A percentile compares a stretch with the other conserved stretches of the same genome.
These are phyloP conservation scores for Berberis vulgaris DNA, from an alignment of 164 flowering plant genomes.

Conservation along the genomic window DNA sequence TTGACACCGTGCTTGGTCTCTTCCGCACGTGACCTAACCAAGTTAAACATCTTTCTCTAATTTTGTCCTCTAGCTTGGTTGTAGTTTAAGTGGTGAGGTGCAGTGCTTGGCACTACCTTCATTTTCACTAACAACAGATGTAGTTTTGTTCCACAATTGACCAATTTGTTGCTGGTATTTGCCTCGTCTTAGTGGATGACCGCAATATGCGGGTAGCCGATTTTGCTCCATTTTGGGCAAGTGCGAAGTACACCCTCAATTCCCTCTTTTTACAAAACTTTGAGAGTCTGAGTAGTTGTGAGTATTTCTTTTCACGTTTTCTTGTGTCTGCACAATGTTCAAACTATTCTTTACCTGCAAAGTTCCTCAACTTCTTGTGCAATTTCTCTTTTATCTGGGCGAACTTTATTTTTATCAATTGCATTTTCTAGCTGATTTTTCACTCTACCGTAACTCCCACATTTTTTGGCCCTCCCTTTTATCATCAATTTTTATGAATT, in stretches of 20 bases:
- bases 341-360: conserved; percentile 7
- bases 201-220: conserved; percentile 99
- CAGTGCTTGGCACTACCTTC: conserved; percentile 77
- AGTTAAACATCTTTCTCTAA: conserved; percentile 9
- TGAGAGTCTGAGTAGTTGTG: conserved; percentile 8
- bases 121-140: conserved; percentile 83
- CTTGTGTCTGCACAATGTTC: conserved; percentile 15
- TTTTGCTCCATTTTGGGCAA: conserved; percentile 99
- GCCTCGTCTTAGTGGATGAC: conserved; percentile 99
- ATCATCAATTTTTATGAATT: no score
- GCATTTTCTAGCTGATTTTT: no score
- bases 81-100: conserved; percentile 52
- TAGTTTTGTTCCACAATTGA: conserved; percentile 91
- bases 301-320: conserved; percentile 21
- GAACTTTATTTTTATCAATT: background rate
- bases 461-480: no score
- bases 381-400: background rate
- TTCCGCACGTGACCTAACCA: no score
- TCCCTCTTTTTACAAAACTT: conserved; percentile 35
- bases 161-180: conserved; percentile 93
- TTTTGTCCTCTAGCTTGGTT: conserved; percentile 32
- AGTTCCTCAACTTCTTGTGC: conserved; percentile 4
- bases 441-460: no score
- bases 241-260: conserved; percentile 83
- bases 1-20: no score